Base-by-base conservation (phyloP, 139 green algal genomes). In the Coccomyxa sp. region DNA sequence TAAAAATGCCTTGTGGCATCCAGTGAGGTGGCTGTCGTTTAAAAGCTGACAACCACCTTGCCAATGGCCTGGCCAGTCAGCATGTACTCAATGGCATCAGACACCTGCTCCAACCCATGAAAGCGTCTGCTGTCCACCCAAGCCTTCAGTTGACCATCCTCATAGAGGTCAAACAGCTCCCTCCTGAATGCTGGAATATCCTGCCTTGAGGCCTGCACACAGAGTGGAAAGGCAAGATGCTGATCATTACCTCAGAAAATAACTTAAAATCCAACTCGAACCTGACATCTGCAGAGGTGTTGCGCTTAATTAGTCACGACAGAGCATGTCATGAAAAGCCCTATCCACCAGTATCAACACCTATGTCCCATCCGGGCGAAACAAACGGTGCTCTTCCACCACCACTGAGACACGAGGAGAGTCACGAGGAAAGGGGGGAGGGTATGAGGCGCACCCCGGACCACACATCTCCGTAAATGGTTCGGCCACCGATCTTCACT, bases 401-500 rank as follows among this genome's bases (percentile, higher is more conserved):
- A 51, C 38, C 38, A 51, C 7, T 7, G 7, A 51, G 38, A 51
- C 3, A 51, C 7, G 38, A 51, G 7, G 38, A 51, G n/a, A n/a
- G n/a, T n/a, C 38, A 51, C 38, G 38, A 51, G 38, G 7, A 51
- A 51, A 51, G 7, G 38, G 38, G 38, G n/a, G 74, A 4, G 18
- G 28, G 23, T 38, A 45, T 10, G 27, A 74, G 13, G 13, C 84
- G 14, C 79, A 88, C 90, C 82, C 85, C 88, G 0, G 91, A 89
- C 91, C 92, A 94, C 30, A 95, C 89, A 38, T 90, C 25, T 7
- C 91, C 90, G 7, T 90, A 85, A 1, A 94, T 30, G 10, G 77
- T 86, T 66, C 77, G 82, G 45, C 84, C 79, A 0, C 79, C 87
- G 17, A 60, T 57, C 74, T 86, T 30, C 0, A 88, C 67, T 0